phyloP scores from a whole-genome alignment of 1,284 basidiomycete genomes.

The Malassezia sympodialis region DNA sequence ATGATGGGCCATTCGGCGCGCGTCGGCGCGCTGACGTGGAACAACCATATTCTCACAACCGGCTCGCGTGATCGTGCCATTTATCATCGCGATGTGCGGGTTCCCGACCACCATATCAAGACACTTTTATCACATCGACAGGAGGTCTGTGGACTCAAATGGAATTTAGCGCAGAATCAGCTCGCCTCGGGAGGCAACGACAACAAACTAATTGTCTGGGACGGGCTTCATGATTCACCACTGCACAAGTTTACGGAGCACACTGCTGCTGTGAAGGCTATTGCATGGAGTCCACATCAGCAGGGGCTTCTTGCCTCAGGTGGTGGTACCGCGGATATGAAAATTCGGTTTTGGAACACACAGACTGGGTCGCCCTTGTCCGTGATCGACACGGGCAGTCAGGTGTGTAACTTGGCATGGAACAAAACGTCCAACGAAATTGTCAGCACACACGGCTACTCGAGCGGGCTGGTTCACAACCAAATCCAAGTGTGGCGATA shows the following conservation, averaged over 20 bases:
- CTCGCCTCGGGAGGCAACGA: conserved; percentile 95
- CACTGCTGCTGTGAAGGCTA: conserved; percentile 90
- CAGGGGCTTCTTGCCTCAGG: conserved; percentile 83
- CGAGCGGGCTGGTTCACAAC: conserved; percentile 82
- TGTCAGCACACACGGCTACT: conserved; percentile 95
- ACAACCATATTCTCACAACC: conserved; percentile 72
- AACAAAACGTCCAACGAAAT: conserved; percentile 85
- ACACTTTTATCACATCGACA: conserved; percentile 75
- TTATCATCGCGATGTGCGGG: conserved; percentile 80
- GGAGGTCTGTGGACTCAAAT: conserved; percentile 91
- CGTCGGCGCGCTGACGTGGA: conserved; percentile 91
- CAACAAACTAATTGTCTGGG: conserved; percentile 97
- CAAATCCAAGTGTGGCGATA: conserved; percentile 98
- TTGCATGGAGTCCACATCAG: conserved; percentile 95
- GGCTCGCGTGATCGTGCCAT: conserved; percentile 85
- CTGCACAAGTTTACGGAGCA: conserved; percentile 92
- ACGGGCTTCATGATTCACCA: conserved; percentile 56
- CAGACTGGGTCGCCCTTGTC: conserved; percentile 67
- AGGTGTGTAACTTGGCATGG: conserved; percentile 92
- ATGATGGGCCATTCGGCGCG: conserved; percentile 74
- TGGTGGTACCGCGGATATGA: conserved; percentile 93
- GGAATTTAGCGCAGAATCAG: conserved; percentile 67
- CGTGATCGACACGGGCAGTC: conserved; percentile 43
- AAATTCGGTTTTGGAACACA: conserved; percentile 95
- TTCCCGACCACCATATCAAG: conserved; percentile 62